Evolutionary conservation across 2,329 filamentous ascomycete genomes (phyloP), one percentile per base, ranked within the genome.

Genomic region (Aureobasidium sp.): DNA sequence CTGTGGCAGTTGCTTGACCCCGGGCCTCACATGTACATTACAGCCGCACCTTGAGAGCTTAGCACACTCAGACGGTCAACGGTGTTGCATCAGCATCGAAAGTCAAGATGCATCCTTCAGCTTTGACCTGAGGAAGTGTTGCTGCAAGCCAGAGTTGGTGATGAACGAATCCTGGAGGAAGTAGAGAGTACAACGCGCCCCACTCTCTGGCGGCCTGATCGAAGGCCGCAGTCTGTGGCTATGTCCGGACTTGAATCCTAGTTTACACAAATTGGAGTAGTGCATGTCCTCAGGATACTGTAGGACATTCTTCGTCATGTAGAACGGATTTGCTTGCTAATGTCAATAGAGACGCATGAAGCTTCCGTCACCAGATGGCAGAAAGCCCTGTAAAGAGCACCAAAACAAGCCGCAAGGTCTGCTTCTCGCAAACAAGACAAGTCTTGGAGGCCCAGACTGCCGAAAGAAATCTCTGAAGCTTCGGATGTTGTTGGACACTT

Each of bases 301-400:
- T 45, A 34, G 32, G 41, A 45, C 41, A 22, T 17, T 45, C 14
- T 10, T n/a, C 29, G 41, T 45, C 41, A 45, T 45, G 41, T 45
- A 45, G 27, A 34, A 45, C 41, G 11, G 17, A 24, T 27, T 45
- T 22, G 19, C 17, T 32, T 11, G 17, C 29, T 34, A 29, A 45
- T 17, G n/a, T n/a, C n/a, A n/a, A n/a, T n/a, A n/a, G n/a, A n/a
- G n/a, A n/a, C n/a, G n/a, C n/a, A n/a, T n/a, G n/a, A n/a, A n/a
- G n/a, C n/a, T n/a, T n/a, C n/a, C n/a, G n/a, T n/a, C n/a, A n/a
- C n/a, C n/a, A n/a, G n/a, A n/a, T n/a, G n/a, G n/a, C n/a, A n/a
- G n/a, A n/a, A n/a, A n/a, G n/a, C n/a, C n/a, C n/a, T n/a, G n/a
- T n/a, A n/a, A n/a, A n/a, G n/a, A n/a, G n/a, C n/a, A n/a, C n/a